Conservation (phyloP, 345 rosid species). For the Murraya paniculata region DNA sequence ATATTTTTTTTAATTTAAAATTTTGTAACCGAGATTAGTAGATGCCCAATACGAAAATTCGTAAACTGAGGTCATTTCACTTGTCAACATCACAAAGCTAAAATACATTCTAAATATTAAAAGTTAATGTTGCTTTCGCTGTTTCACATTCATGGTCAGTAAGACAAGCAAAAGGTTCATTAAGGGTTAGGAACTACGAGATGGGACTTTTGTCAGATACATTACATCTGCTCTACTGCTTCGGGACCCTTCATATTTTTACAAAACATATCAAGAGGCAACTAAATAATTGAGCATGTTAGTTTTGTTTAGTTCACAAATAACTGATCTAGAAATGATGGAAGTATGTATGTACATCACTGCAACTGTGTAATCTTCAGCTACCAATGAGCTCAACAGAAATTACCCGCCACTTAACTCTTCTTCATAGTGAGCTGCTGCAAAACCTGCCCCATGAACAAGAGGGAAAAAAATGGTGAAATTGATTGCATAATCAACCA, state of each 20-base stretch:
- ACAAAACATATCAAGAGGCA: not conserved
- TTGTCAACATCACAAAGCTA: not conserved
- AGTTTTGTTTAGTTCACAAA: not conserved
- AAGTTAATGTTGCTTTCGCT: not conserved
- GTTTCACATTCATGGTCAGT: not conserved
- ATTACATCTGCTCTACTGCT: not conserved
- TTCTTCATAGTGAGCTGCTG: not conserved
- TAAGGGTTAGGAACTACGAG: not conserved
- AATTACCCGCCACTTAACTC: slow-evolving; percentile 17
- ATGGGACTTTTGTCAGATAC: not conserved
- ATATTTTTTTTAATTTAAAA: no score
- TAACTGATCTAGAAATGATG: not conserved
- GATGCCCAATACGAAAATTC: not conserved
- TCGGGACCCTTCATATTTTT: not conserved
- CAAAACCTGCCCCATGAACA: slow-evolving; percentile 5
- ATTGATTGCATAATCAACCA: not conserved
- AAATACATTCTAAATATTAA: not conserved
- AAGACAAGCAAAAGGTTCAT: not conserved
- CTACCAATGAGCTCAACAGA: slow-evolving; percentile 2
- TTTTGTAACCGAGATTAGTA: not conserved
- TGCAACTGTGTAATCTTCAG: slow-evolving; percentile 5
- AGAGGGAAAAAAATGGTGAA: not conserved
- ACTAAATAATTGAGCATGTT: not conserved
- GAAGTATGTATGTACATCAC: slow-evolving; percentile 6
- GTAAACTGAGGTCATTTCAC: not conserved